A percentile compares a stretch with the other conserved stretches of the same genome.
Evolutionary conservation across 768 basidiomycete genomes (phyloP).

Genomic region (Amanita molliuscula): DNA sequence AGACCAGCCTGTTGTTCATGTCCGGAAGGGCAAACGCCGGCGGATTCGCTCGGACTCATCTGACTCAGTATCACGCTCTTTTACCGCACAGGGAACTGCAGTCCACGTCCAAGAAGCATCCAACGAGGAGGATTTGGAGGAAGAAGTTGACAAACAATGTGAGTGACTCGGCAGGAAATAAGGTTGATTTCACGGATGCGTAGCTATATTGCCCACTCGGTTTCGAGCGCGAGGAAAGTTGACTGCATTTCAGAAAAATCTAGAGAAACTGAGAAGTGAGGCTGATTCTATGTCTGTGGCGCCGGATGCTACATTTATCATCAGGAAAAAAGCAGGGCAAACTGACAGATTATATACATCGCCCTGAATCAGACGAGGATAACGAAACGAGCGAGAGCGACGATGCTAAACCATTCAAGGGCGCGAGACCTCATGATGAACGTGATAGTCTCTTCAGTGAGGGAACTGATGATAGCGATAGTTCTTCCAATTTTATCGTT

Average conservation of each 20-base stretch:
- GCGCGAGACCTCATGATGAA: conserved; percentile 33
- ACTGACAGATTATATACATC: conserved; percentile 10
- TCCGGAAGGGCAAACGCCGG: conserved; percentile 25
- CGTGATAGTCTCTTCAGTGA: conserved; percentile 25
- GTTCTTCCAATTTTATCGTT: conserved; percentile 44
- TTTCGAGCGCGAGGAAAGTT: conserved; percentile 52
- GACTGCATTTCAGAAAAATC: conserved; percentile 48
- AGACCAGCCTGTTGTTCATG: conserved; percentile 4
- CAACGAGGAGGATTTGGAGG: conserved; percentile 28
- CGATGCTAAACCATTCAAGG: conserved; percentile 27
- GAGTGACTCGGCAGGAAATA: conserved; percentile 13
- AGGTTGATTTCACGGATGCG: neutral
- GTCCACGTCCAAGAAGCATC: conserved; percentile 24
- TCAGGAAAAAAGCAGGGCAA: conserved; percentile 14
- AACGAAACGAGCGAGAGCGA: conserved; percentile 15
- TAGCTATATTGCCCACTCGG: conserved; percentile 56
- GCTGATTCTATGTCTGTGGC: neutral
- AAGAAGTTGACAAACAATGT: conserved; percentile 53
- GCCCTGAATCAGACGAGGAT: conserved; percentile 29
- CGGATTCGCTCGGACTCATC: conserved; percentile 7
- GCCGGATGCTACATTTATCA: neutral
- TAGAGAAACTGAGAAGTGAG: conserved; percentile 61
- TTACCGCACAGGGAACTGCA: conserved; percentile 18
- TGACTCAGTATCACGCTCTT: conserved; percentile 12
- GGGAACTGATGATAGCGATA: conserved; percentile 27